These are phyloP conservation scores for Zygotorulaspora chibaensis DNA, from an alignment of 805 yeast species.

Conservation along the genomic window DNA sequence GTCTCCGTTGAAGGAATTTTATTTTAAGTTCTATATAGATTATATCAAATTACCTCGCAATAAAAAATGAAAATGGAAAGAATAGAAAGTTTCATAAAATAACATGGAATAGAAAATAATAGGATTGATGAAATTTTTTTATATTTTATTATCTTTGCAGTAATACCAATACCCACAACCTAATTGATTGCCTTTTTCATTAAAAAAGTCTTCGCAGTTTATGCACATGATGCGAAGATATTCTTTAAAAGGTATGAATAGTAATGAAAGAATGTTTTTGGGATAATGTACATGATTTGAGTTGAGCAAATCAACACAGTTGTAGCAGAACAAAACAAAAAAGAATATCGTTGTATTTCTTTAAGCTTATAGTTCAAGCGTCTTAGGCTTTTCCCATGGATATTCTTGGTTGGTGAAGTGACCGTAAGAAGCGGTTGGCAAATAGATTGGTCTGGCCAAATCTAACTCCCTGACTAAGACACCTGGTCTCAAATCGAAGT, in stretches of 20 bases:
- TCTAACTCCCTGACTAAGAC: slow-evolving; percentile 93
- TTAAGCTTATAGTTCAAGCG: slow-evolving; percentile 50
- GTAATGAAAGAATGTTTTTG: slow-evolving; percentile 2
- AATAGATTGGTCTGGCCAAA: slow-evolving; percentile 98
- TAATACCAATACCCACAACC: slow-evolving; percentile 7
- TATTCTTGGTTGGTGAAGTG: slow-evolving; percentile 99
- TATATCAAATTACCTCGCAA: neutral
- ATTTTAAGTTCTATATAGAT: neutral
- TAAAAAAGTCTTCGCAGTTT: neutral
- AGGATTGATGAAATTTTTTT: neutral
- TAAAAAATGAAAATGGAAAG: neutral
- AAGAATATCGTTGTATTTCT: slow-evolving; percentile 1
- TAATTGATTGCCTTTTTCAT: neutral
- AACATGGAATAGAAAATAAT: neutral
- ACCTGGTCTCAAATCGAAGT: slow-evolving; percentile 99
- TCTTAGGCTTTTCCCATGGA: slow-evolving; percentile 98
- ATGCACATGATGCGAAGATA: neutral
- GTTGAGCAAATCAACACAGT: slow-evolving; percentile 20
- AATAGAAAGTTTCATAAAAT: neutral
- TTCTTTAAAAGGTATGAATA: neutral
- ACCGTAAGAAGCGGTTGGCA: slow-evolving; percentile 98
- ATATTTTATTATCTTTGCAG: neutral
- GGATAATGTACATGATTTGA: slow-evolving; percentile 20
- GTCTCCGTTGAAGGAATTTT: slow-evolving; percentile 17
- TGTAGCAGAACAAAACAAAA: slow-evolving; percentile 1